These are phyloP conservation scores for Nissolia schottii DNA, from an alignment of 306 rosid genomes.

Conservation along the genomic window DNA sequence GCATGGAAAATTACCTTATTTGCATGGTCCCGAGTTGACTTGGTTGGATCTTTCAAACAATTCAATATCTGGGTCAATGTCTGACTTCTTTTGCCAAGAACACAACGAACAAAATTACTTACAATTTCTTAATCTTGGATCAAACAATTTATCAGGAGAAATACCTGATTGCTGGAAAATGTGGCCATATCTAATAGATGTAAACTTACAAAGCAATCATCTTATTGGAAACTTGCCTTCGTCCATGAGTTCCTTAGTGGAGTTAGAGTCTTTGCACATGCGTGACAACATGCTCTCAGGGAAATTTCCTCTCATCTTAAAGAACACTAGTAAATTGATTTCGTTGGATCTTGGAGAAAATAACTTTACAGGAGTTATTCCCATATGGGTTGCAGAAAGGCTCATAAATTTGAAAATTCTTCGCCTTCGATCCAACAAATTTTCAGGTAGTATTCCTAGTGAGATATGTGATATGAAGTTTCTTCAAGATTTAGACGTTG, in stretches of 20 bases:
- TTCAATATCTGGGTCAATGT: neutral
- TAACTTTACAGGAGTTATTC: neutral
- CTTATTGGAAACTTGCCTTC: neutral
- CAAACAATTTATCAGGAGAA: conserved; percentile 12
- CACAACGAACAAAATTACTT: neutral
- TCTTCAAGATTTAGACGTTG: conserved; percentile 23
- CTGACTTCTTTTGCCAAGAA: neutral
- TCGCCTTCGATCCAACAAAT: neutral
- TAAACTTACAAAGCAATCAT: neutral
- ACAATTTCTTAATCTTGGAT: neutral
- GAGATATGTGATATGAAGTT: conserved; percentile 9
- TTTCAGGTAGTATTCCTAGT: conserved; percentile 16
- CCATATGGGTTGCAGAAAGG: neutral
- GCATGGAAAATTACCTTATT: neutral
- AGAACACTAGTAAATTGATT: neutral
- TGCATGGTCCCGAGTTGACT: rapidly evolving
- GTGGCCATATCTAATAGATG: neutral
- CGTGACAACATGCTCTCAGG: neutral
- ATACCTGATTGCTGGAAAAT: conserved; percentile 4
- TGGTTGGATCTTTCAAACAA: conserved; percentile 11
- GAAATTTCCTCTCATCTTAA: neutral
- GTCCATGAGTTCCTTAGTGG: neutral
- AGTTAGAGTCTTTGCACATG: neutral
- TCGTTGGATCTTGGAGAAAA: neutral
- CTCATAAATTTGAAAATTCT: neutral